These are phyloP conservation scores for Corylus americana DNA, from an alignment of 306 rosid genomes.

Conservation along the genomic window DNA sequence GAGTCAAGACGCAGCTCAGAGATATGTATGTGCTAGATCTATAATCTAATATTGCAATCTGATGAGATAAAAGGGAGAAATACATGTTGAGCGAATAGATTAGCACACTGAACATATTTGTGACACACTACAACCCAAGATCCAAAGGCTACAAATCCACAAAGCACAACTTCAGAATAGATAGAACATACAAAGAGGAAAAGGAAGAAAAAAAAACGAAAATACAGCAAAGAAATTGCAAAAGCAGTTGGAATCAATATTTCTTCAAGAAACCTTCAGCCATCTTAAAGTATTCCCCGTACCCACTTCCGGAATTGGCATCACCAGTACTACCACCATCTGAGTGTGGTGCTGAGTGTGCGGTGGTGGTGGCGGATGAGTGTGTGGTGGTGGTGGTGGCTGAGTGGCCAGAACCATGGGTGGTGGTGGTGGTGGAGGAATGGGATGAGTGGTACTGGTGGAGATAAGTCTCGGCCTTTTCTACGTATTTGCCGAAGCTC, in stretches of 20 bases:
- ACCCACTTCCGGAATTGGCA: constrained; percentile 3
- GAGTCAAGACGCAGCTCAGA: neutral
- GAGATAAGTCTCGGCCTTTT: constrained; percentile 32
- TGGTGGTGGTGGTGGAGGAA: neutral
- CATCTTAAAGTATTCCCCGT: constrained; percentile 32
- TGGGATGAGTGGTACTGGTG: constrained; percentile 17
- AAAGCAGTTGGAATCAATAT: constrained; percentile 1
- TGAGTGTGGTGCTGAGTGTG: neutral
- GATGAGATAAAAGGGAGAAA: neutral
- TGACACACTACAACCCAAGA: neutral
- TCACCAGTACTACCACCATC: neutral
- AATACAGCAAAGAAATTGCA: neutral
- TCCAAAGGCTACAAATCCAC: neutral
- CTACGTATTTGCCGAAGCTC: constrained; percentile 23
- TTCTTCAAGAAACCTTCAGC: constrained; percentile 37
- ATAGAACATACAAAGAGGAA: neutral
- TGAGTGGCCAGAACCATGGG: neutral
- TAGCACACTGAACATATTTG: neutral
- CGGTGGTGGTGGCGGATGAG: neutral
- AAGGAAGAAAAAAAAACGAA: neutral
- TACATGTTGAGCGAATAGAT: neutral
- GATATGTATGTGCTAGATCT: neutral
- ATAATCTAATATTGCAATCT: neutral
- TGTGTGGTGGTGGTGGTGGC: neutral
- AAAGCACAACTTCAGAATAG: neutral